Evolutionary conservation across 2,329 filamentous ascomycete species (phyloP), one percentile per base, ranked within the genome.

Genomic region (Aspergillus pseudoviridinutans): DNA sequence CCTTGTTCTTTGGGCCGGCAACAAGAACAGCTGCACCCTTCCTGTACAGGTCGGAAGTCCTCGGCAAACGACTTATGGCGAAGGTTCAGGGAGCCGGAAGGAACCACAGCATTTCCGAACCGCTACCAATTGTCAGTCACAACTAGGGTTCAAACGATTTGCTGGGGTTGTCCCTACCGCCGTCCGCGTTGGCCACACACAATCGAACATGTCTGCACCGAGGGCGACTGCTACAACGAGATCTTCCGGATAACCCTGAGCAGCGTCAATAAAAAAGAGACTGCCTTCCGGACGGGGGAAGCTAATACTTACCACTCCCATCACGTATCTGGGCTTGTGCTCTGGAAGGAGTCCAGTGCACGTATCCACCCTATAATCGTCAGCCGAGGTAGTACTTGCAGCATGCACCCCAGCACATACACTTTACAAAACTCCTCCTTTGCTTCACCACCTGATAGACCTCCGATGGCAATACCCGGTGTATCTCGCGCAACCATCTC

Each of bases 181-280:
- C 38, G 94, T 99, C 54, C 94, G 83, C 4, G 94, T 97, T 1
- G 94, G 95, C 94, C 94, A 99, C 6, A 99, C 94, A 71, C 95
- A 99, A 76, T 99, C 94, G 72, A 99, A 99, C 94, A 99, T 99
- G 76, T 99, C 94, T 51, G 94, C 94, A 3, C 94, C 94, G 0
- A 99, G 82, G 1, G 94, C 94, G 3, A 97, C 87, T 54, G 91
- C 95, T 42, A 99, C 92, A 1, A 99, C 85, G 56, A 99, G 80
- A 70, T 99, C 94, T 77, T 97, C 94, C 1, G 94, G 94, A 74
- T 97, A 99, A 12, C 94, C 92, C 82, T 84, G 54, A 27, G 51
- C 12, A 54, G 14, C 7, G 54, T 64, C 51, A 70, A 73, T 42
- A 28, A n/a, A 12, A 17, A 41, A 17, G 12, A 51, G 24, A 35